A percentile compares a stretch with the other conserved stretches of the same genome.
Evolutionary conservation across 2,329 filamentous ascomycete genomes (phyloP).

Genomic region (Penicillium polonicum): DNA sequence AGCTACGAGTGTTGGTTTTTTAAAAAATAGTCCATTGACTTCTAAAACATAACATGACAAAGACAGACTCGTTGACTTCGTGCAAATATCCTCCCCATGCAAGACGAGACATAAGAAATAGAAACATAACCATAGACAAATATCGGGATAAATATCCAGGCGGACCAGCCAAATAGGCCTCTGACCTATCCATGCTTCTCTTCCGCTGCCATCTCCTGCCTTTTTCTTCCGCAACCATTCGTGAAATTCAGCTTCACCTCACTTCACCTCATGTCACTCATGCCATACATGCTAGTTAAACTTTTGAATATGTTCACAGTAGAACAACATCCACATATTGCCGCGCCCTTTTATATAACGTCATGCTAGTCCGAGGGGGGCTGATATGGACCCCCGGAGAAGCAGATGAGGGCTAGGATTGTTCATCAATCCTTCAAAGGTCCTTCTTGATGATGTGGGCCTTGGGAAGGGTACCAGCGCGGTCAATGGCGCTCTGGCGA

Average conservation of each 20-base stretch:
- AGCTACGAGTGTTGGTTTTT: too few relatives aligned
- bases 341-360: neutral
- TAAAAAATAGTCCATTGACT: constrained; percentile 7
- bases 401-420: neutral
- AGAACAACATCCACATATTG: constrained; percentile 4
- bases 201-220: neutral
- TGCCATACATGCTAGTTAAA: constrained; percentile 6
- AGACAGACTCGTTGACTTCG: constrained; percentile 14
- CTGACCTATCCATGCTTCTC: constrained; percentile 4
- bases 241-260: neutral
- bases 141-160: neutral
- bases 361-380: neutral
- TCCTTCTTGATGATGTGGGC: constrained; percentile 37
- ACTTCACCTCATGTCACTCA: constrained; percentile 7
- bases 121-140: constrained; percentile 4
- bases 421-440: constrained; percentile 15
- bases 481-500: constrained; percentile 49
- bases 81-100: neutral
- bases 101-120: neutral
- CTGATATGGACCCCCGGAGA: neutral
- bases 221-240: neutral
- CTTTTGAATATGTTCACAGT: constrained; percentile 1
- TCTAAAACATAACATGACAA: constrained; percentile 7
- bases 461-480: constrained; percentile 36
- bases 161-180: constrained; percentile 8